Conservation (phyloP, 495 filamentous ascomycete species). For the Penicillium tannophilum region DNA sequence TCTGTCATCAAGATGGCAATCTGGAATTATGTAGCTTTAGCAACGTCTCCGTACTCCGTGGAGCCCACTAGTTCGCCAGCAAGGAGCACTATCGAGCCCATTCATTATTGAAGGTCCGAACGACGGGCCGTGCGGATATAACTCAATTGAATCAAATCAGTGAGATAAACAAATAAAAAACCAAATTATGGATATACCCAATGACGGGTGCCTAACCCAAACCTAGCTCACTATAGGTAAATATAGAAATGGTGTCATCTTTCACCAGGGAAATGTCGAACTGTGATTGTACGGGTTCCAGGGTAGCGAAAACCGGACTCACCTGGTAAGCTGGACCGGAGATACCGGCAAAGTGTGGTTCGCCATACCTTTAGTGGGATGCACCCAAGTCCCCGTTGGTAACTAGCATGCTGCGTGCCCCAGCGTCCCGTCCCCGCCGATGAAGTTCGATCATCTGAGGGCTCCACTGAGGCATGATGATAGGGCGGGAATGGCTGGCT, state of each 20-base stretch:
- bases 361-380: neutral
- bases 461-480: slow-evolving; percentile 2
- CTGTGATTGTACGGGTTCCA: slow-evolving; percentile 10
- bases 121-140: slow-evolving; percentile 2
- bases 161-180: neutral
- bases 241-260: neutral
- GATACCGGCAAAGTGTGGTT: neutral
- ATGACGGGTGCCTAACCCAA: neutral
- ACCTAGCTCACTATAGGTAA: neutral
- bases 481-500: neutral
- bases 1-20: neutral
- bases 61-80: neutral
- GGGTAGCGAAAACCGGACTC: neutral
- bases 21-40: neutral
- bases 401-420: slow-evolving; percentile 5
- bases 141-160: neutral
- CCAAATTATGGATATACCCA: neutral
- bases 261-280: neutral
- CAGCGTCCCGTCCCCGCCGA: slow-evolving; percentile 17
- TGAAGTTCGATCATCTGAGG: slow-evolving; percentile 11
- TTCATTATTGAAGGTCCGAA: slow-evolving; percentile 3
- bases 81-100: neutral
- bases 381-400: slow-evolving; percentile 6
- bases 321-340: slow-evolving; percentile 2
- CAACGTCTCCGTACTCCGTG: neutral